Conservation (phyloP, 2,329 filamentous ascomycete species). For the Aureobasidium sp. region DNA sequence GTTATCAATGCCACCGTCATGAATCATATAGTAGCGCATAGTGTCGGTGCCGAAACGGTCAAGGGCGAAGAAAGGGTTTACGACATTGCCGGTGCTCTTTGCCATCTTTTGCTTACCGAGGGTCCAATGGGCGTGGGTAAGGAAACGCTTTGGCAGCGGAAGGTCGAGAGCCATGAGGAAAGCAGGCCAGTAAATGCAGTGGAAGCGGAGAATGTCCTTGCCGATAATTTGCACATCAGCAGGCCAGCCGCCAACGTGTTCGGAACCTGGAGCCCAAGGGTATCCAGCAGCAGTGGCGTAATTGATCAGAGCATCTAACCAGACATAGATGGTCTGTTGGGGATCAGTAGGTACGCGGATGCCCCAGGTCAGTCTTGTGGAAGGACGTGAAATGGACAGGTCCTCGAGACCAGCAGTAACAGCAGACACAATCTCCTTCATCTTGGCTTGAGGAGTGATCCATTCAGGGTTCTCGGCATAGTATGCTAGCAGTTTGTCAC, state of each 20-base stretch:
- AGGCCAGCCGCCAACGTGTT: constrained; percentile 66
- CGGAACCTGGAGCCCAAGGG: constrained; percentile 61
- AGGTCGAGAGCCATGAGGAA: constrained; percentile 83
- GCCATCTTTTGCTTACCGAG: constrained; percentile 91
- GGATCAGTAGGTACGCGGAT: constrained; percentile 78
- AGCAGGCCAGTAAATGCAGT: constrained; percentile 97
- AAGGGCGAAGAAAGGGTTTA: constrained; percentile 86
- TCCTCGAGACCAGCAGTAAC: constrained; percentile 74
- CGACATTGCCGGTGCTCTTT: constrained; percentile 89
- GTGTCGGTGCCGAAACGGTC: constrained; percentile 81
- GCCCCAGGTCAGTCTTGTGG: constrained; percentile 73
- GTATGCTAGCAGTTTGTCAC: constrained; percentile 67
- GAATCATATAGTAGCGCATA: constrained; percentile 81
- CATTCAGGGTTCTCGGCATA: constrained; percentile 71
- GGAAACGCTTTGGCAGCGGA: constrained; percentile 65
- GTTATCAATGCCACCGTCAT: constrained; percentile 64
- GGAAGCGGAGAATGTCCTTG: constrained; percentile 94
- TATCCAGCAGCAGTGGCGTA: constrained; percentile 86
- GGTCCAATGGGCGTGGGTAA: constrained; percentile 94
- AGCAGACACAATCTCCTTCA: constrained; percentile 69
- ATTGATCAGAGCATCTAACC: constrained; percentile 92
- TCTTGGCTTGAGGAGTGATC: constrained; percentile 62
- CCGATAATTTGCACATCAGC: constrained; percentile 91
- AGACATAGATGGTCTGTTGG: constrained; percentile 91
- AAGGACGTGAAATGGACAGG: constrained; percentile 78